Evolutionary conservation across 768 basidiomycete species (phyloP).

Genomic region (Tylopilus balloui): DNA sequence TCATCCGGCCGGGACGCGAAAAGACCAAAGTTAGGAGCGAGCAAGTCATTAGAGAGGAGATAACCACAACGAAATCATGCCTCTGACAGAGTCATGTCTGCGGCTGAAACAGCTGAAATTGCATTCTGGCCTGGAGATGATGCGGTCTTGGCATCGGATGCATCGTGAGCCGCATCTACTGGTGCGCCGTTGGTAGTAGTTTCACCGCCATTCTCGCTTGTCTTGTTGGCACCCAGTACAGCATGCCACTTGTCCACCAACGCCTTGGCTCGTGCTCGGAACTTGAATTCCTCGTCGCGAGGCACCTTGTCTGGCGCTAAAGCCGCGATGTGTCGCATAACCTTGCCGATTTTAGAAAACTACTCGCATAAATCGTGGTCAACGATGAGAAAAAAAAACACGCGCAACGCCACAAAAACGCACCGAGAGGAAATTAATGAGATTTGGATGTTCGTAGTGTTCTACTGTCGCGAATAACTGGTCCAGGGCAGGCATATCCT

Average conservation of each 20-base stretch:
- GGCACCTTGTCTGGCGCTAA: constrained; percentile 42
- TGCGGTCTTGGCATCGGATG: constrained; percentile 18
- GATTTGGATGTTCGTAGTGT: constrained; percentile 65
- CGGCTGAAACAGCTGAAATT: constrained; percentile 30
- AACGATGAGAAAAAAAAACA: constrained; percentile 7
- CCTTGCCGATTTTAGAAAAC: constrained; percentile 52
- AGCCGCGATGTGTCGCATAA: constrained; percentile 58
- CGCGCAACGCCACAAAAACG: constrained; percentile 20
- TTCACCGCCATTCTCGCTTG: constrained; percentile 30
- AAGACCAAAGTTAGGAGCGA: constrained; percentile 16
- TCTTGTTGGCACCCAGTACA: constrained; percentile 33
- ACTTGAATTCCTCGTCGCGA: constrained; percentile 48
- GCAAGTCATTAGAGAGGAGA: constrained; percentile 7
- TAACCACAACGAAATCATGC: constrained; percentile 23
- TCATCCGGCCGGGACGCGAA: constrained; percentile 7
- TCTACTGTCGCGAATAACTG: constrained; percentile 74
- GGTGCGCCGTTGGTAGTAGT: constrained; percentile 24
- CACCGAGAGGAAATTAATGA: constrained; percentile 65
- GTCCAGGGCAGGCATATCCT: constrained; percentile 79
- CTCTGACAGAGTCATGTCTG: constrained; percentile 42
- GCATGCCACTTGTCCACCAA: constrained; percentile 46
- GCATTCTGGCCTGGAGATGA: constrained; percentile 26
- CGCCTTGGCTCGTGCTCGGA: constrained; percentile 45
- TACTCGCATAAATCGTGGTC: constrained; percentile 12
- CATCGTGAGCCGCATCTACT: constrained; percentile 17